Evolutionary conservation across 1,284 basidiomycete species (phyloP), one percentile per base, ranked within the genome.

Genomic region (Ceratobasidium sp.): DNA sequence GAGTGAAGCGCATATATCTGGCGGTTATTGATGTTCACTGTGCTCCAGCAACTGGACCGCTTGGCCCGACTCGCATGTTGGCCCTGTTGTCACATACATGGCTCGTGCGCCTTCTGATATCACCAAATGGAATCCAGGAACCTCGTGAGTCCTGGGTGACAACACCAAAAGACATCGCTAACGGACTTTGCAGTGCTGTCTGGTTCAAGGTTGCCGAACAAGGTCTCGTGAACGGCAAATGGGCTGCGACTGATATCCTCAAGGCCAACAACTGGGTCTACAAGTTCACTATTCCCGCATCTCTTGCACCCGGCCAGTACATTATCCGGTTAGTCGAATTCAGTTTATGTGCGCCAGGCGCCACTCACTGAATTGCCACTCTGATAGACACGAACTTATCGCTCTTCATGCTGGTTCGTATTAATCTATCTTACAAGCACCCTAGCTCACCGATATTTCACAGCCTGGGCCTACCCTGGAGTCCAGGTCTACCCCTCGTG

Each of bases 11-110:
- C 45, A 20, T 47, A 20, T 8, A 7, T 12, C 10, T 6, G 22
- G 8, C 10, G 10, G 7, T 20, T 15, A 12, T 20, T 47, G 13
- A 47, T 12, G 45, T 20, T 12, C 20, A 15, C 20, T 8, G 38
- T 40, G 7, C 38, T 8, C 6, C 15, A 67, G 62, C 27, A 82
- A 83, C 74, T 84, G 83, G 83, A 84, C 83, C 0, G 77, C 80
- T 2, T 85, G 84, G 83, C 83, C 73, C 5, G 60, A 69, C 43
- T 68, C 40, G 27, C 73, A 74, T 34, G 32, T 70, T 32, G 81
- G 83, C 3, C 82, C 82, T 0, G 76, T 84, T 71, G 81, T 84
- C 73, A 84, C 82, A 2, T 84, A 84, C 73, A 78, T 84, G 75
- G 81, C 82, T n/a, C 76, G 77, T 17, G 82, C 80, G 2, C 82